Conservation (phyloP, 352 stramenopile genomes). For the Phytophthora sansomeana region DNA sequence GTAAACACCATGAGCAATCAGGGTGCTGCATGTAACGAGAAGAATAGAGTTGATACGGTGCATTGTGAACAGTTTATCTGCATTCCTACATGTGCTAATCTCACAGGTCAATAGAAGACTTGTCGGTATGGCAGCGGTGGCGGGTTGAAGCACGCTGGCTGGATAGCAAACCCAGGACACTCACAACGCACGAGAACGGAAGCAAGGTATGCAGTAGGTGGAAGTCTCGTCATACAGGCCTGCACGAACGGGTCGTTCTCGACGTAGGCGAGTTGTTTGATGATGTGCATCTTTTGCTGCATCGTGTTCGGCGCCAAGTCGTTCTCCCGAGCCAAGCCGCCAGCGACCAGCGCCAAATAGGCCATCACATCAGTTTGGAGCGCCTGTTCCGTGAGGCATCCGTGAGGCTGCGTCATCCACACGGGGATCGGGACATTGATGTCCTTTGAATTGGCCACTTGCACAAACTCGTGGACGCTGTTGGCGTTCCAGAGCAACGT, state of each 20-base stretch:
- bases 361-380: conserved; percentile 36
- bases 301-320: conserved; percentile 40
- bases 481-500: conserved; percentile 31
- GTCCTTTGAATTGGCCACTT: conserved; percentile 22
- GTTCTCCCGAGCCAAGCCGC: conserved; percentile 27
- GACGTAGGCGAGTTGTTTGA: conserved; percentile 37
- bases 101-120: conserved; percentile 16
- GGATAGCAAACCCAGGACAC: conserved; percentile 14
- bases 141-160: conserved; percentile 15
- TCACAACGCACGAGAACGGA: conserved; percentile 18
- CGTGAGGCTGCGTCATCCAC: conserved; percentile 33
- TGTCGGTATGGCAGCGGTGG: conserved; percentile 4
- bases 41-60: conserved; percentile 23
- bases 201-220: conserved; percentile 20
- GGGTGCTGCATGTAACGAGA: background rate
- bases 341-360: conserved; percentile 27
- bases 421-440: conserved; percentile 1
- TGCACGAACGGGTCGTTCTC: conserved; percentile 49
- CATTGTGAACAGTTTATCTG: background rate
- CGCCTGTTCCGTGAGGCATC: conserved; percentile 29
- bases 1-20: conserved; percentile 37
- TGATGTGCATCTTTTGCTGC: conserved; percentile 33
- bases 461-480: conserved; percentile 27
- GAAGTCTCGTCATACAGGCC: conserved; percentile 38
- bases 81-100: background rate